Conservation (phyloP, 2,329 filamentous ascomycete genomes). For the Arthrobotrys sphaeroides region DNA sequence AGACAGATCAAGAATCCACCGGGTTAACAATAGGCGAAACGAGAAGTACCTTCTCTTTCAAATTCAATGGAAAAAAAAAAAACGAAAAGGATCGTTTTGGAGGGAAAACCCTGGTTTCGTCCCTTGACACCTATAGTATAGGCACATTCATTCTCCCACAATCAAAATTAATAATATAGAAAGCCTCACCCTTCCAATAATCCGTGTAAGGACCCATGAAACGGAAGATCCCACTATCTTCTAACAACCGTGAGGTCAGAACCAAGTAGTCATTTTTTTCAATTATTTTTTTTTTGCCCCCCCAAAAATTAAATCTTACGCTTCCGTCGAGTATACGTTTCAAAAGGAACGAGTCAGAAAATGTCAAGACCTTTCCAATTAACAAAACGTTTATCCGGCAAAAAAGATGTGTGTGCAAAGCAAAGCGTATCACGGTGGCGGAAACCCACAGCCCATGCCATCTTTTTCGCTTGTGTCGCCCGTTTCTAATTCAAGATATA, state of each 20-base stretch:
- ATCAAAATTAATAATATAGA: neutral
- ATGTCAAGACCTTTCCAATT: too few species aligned
- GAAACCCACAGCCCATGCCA: neutral
- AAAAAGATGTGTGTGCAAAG: too few species aligned
- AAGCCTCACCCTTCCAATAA: too few species aligned
- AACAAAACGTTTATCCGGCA: too few species aligned
- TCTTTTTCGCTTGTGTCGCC: constrained; percentile 2
- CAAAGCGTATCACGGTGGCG: neutral
- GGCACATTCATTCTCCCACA: too few species aligned
- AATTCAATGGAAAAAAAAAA: neutral
- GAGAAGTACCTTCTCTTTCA: neutral
- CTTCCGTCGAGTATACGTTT: neutral
- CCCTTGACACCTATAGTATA: neutral
- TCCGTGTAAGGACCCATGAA: neutral
- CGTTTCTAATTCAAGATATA: constrained; percentile 8
- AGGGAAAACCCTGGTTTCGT: constrained; percentile 7
- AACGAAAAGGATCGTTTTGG: neutral
- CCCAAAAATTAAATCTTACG: neutral
- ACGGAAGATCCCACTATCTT: neutral
- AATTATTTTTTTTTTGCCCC: neutral
- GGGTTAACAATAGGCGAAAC: constrained; percentile 30
- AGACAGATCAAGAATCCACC: neutral
- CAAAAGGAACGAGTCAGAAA: too few species aligned
- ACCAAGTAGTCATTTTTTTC: neutral
- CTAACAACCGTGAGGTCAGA: constrained; percentile 1